These are phyloP conservation scores for Acanthamoeba healyi DNA, from an alignment of 208 protist genomes.

Conservation along the genomic window DNA sequence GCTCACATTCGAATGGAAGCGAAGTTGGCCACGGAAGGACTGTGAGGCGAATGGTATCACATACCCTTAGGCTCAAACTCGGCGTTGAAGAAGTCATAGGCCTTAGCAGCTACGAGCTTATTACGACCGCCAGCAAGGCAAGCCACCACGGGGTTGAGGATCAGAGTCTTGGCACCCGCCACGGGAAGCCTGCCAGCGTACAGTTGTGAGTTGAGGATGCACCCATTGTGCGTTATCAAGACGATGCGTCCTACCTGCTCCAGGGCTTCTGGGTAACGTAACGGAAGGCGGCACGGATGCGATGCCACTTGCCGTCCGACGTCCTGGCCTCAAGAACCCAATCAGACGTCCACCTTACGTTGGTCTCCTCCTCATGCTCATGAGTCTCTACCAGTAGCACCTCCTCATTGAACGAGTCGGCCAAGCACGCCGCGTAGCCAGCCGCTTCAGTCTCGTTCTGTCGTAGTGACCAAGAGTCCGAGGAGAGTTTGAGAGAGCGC, in stretches of 20 bases:
- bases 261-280: constrained; percentile 91
- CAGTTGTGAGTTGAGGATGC: background rate
- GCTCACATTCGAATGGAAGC: too few relatives aligned
- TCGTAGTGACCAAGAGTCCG: background rate
- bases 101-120: constrained; percentile 88
- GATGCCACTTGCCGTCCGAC: constrained; percentile 80
- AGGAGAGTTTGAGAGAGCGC: background rate
- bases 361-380: constrained; percentile 56
- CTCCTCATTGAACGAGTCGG: constrained; percentile 79
- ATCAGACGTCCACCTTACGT: constrained; percentile 73
- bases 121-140: constrained; percentile 90
- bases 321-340: constrained; percentile 65
- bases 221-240: constrained; percentile 74
- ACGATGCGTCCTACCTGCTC: too few relatives aligned
- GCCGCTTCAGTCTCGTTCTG: constrained; percentile 87
- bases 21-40: too few relatives aligned
- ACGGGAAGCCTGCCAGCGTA: constrained; percentile 53
- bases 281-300: constrained; percentile 83
- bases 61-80: constrained; percentile 69
- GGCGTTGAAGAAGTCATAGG: constrained; percentile 89
- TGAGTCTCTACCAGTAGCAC: constrained; percentile 84
- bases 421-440: constrained; percentile 83
- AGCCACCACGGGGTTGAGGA: constrained; percentile 88
- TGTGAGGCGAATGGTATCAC: background rate
- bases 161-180: constrained; percentile 79